Percentiles rank a stretch among this genome's conserved stretches.
Evolutionary conservation across 2,329 filamentous ascomycete species (phyloP).

Genomic region (Paradendryphiella salina): DNA sequence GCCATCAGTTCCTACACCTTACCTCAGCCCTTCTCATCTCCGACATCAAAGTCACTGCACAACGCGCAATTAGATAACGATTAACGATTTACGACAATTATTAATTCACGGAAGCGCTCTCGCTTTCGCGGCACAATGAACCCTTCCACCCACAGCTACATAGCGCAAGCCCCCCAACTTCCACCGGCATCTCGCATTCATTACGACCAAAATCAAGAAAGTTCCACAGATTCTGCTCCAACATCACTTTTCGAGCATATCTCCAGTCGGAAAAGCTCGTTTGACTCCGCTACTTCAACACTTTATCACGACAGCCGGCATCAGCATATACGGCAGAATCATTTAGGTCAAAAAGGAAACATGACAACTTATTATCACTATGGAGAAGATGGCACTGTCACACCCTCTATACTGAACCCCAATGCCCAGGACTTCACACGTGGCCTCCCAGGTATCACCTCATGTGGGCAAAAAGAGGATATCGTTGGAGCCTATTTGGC

Average conservation of each 20-base stretch:
- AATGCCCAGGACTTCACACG: not conserved
- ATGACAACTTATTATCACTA: slow-evolving; percentile 17
- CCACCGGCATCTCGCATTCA: not conserved
- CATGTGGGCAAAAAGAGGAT: slow-evolving; percentile 8
- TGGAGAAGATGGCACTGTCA: slow-evolving; percentile 1
- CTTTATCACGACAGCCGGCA: slow-evolving; percentile 1
- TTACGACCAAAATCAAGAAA: not conserved
- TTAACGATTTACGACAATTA: not conserved
- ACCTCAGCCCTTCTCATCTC: not conserved
- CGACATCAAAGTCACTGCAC: not conserved
- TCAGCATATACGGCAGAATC: not conserved
- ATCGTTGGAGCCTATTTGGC: slow-evolving; percentile 18
- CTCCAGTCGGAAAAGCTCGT: not conserved
- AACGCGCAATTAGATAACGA: not conserved
- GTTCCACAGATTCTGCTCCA: not conserved
- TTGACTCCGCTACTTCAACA: not conserved
- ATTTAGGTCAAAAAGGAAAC: not conserved
- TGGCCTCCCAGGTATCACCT: not conserved
- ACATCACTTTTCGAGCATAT: not conserved
- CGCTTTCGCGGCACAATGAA: slow-evolving; percentile 6
- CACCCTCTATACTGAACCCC: not conserved
- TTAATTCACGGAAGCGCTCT: not conserved
- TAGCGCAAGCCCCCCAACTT: not conserved
- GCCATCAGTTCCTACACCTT: not conserved
- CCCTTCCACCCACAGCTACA: not conserved